Evolutionary conservation across 139 green algal genomes (phyloP).

Genomic region (Asterochloris sp.): DNA sequence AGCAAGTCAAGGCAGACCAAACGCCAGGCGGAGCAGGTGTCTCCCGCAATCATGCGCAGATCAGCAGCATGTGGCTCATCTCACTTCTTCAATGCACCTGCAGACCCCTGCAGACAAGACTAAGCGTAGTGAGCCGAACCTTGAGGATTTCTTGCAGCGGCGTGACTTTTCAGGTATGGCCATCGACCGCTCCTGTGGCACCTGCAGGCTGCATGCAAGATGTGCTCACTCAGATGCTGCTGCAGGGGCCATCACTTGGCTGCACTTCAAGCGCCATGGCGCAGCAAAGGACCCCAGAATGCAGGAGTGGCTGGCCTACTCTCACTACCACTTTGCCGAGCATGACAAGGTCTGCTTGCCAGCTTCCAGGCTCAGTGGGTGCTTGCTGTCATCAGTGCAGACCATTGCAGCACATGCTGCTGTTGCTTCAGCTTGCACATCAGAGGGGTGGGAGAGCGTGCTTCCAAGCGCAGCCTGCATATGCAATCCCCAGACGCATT

Average conservation of each 20-base stretch:
- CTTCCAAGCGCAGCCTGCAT: background rate
- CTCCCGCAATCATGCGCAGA: no score
- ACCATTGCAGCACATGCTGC: background rate
- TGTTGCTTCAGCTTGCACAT: background rate
- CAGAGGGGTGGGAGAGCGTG: no score
- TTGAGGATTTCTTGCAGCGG: slow-evolving; percentile 60
- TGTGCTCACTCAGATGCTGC: slow-evolving; percentile 1
- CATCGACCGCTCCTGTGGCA: no score
- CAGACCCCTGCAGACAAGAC: no score
- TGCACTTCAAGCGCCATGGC: slow-evolving; percentile 56
- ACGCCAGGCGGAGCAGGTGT: no score
- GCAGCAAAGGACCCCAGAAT: slow-evolving; percentile 45
- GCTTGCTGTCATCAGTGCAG: background rate
- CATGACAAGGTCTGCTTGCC: slow-evolving; percentile 61
- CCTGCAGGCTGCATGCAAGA: no score
- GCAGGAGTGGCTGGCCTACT: slow-evolving; percentile 74
- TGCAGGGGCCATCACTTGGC: slow-evolving; percentile 59
- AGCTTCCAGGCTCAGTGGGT: background rate
- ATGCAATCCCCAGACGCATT: background rate
- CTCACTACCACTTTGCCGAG: slow-evolving; percentile 73
- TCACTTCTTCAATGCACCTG: no score
- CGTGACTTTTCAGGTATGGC: slow-evolving; percentile 43
- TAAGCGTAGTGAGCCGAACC: slow-evolving; percentile 23
- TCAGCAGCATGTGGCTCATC: no score
- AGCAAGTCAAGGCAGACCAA: no score